A percentile compares a stretch with the other conserved stretches of the same genome.
These are phyloP conservation scores for Anaeromyces robustus DNA, from an alignment of 192 early-diverging fungal genomes.

Conservation along the genomic window DNA sequence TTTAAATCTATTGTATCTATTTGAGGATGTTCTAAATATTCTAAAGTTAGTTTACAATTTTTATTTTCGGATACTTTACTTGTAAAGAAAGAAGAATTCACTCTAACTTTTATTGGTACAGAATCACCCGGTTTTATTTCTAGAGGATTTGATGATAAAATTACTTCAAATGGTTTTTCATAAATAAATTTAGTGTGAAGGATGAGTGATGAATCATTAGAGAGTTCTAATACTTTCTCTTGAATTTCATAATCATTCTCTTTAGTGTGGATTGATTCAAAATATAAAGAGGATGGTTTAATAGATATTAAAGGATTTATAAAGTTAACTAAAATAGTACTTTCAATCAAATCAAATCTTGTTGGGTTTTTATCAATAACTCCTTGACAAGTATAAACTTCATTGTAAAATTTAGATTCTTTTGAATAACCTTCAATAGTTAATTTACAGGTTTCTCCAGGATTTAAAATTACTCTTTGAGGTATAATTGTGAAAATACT, in stretches of 20 bases:
- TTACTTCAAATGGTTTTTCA: constrained; percentile 6
- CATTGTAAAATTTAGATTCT: constrained; percentile 14
- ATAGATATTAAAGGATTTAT: constrained; percentile 31
- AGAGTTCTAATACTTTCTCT: constrained; percentile 15
- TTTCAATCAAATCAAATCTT: constrained; percentile 16
- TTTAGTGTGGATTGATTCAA: constrained; percentile 20
- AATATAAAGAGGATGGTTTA: constrained; percentile 19
- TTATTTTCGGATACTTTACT: constrained; percentile 25
- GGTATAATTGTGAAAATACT: constrained; percentile 32
- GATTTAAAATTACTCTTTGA: constrained; percentile 25
- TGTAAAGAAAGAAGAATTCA: constrained; percentile 24
- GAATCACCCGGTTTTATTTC: constrained; percentile 16
- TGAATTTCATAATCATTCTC: constrained; percentile 21
- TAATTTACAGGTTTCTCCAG: constrained; percentile 21
- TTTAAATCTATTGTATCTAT: constrained; percentile 28
- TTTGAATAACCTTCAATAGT: constrained; percentile 24
- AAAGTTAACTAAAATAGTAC: constrained; percentile 28
- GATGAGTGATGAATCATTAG: constrained; percentile 27
- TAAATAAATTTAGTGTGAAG: constrained; percentile 25
- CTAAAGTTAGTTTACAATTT: constrained; percentile 24
- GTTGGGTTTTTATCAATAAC: constrained; percentile 35
- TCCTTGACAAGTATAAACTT: constrained; percentile 27
- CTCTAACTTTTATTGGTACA: constrained; percentile 11
- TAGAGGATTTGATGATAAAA: neutral
- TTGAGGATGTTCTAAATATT: constrained; percentile 39